A percentile compares a stretch with the other conserved stretches of the same genome.
phyloP scores from a whole-genome alignment of 2,329 filamentous ascomycete species.

The Phaeosphaeriaceae sp. region DNA sequence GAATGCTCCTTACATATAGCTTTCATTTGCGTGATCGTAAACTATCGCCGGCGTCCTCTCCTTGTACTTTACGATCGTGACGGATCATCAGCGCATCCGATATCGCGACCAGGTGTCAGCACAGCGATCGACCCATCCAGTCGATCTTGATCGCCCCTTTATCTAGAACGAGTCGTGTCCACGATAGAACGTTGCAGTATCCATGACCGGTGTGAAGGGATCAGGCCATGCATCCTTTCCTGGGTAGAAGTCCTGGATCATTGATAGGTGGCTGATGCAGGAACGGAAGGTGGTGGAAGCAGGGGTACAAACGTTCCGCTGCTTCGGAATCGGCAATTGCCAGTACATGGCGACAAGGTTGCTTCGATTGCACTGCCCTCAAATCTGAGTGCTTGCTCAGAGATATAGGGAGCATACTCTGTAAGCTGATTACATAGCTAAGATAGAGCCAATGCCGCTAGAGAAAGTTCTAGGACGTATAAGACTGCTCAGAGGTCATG shows the following conservation, averaged over 20 bases:
- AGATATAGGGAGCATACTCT: background rate
- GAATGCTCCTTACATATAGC: background rate
- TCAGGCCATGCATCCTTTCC: background rate
- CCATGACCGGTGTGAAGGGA: background rate
- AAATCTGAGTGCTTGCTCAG: background rate
- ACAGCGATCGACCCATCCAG: background rate
- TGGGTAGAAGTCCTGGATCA: background rate
- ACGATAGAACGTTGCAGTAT: background rate
- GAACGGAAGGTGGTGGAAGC: conserved; percentile 10
- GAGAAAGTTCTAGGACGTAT: background rate
- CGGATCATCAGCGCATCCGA: background rate
- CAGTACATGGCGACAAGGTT: background rate
- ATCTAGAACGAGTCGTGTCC: background rate
- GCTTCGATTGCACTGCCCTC: conserved; percentile 8
- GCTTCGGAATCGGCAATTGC: conserved; percentile 16
- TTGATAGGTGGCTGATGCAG: conserved; percentile 13
- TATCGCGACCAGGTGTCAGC: background rate
- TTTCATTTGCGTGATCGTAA: background rate
- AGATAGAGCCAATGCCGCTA: background rate
- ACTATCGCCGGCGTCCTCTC: background rate
- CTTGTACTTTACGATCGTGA: background rate
- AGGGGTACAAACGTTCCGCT: conserved; percentile 15
- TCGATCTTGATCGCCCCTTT: conserved; percentile 2
- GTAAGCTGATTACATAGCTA: background rate
- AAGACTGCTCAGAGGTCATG: background rate